Evolutionary conservation across 192 early-diverging fungal species (phyloP), one percentile per base, ranked within the genome.

Genomic region (Coemansia sp.): DNA sequence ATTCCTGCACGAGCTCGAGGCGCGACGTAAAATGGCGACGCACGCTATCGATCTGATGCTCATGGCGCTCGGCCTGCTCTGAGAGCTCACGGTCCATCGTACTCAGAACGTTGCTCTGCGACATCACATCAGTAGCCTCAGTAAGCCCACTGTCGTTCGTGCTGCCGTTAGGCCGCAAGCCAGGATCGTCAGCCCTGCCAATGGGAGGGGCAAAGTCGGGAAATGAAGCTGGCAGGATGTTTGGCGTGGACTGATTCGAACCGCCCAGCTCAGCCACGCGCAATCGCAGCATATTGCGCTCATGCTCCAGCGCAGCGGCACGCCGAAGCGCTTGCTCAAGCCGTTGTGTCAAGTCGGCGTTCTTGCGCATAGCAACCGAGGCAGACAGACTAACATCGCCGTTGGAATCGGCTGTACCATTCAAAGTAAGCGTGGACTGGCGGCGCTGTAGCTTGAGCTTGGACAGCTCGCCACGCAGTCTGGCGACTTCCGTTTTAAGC

Each of bases 31-130:
- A 83, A 47, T 83, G 76, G 5, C 76, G 70, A 13, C 81, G 81
- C 62, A 83, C 81, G 46, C 75, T 78, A 66, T 43, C 72, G 20
- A 83, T 83, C 61, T 83, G 81, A 13, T 83, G 69, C 67, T 83
- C 81, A 57, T 83, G 81, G 50, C 81, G 75, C 70, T 77, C 72
- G 20, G 81, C 81, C 58, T 83, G 81, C 58, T 78, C 75, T 18
- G 75, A 74, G 24, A 83, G 73, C 70, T 83, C 81, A 12, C 73
- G 76, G 41, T 83, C 76, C 22, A 83, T 74, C 11, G 81, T 83
- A 16, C 71, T 70, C 5, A 82, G 68, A 55, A 82, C 69, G 52
- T 82, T 74, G 60, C 61, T 74, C 27, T 57, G 75, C 15, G 75
- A 76, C 62, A 78, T 69, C 66, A 78, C 52, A 36, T 78, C 61